Evolutionary conservation across 257 asterid genomes (phyloP).

Genomic region (Leptodermis oblonga): DNA sequence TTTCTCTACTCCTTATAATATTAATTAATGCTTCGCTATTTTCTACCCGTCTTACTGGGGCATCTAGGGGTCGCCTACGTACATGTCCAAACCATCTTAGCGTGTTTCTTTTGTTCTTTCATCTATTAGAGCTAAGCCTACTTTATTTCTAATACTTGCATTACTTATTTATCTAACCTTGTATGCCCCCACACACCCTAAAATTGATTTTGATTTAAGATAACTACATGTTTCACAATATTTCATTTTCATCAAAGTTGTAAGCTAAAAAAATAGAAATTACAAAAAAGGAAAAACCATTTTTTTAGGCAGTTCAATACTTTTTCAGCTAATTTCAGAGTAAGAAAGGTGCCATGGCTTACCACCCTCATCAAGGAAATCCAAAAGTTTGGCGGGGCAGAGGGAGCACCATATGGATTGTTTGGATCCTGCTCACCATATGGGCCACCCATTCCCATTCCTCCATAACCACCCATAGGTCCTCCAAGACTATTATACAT

Average conservation of each 20-base stretch:
- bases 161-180: too few relatives aligned
- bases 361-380: conserved; percentile 93
- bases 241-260: neutral
- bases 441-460: conserved; percentile 62
- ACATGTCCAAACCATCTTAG: too few relatives aligned
- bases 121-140: too few relatives aligned
- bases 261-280: neutral
- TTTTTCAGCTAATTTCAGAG: neutral
- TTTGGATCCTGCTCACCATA: conserved; percentile 90
- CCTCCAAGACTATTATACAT: conserved; percentile 71
- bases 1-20: too few relatives aligned
- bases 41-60: too few relatives aligned
- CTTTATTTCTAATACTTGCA: too few relatives aligned
- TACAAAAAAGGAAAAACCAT: neutral
- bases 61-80: too few relatives aligned
- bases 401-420: conserved; percentile 81
- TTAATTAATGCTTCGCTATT: too few relatives aligned
- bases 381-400: conserved; percentile 92
- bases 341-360: conserved; percentile 20
- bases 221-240: neutral
- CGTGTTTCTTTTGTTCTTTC: too few relatives aligned
- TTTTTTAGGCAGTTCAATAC: neutral
- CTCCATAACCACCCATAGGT: conserved; percentile 25
- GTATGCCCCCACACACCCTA: too few relatives aligned
- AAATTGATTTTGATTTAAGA: neutral